A percentile compares a stretch with the other conserved stretches of the same genome.
Evolutionary conservation across 306 rosid genomes (phyloP).

Genomic region (Bauhinia variegata): DNA sequence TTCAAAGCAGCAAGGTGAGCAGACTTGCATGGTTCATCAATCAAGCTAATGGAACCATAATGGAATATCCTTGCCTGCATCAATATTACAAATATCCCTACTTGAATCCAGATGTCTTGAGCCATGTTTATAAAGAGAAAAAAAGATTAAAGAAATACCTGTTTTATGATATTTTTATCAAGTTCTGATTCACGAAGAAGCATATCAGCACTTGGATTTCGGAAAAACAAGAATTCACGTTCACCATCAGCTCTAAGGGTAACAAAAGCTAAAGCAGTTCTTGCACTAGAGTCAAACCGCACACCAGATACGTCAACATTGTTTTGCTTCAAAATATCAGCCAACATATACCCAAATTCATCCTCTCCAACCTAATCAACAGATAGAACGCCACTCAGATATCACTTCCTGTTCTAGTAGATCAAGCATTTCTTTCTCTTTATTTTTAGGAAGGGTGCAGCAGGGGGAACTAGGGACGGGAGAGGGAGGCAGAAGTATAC

Average conservation of each 20-base stretch:
- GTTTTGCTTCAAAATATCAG: constrained; percentile 69
- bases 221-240: constrained; percentile 87
- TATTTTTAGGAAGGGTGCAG: background rate
- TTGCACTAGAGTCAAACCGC: constrained; percentile 75
- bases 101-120: background rate
- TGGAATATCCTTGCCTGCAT: constrained; percentile 80
- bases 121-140: background rate
- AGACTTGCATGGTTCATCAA: constrained; percentile 81
- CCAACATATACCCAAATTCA: constrained; percentile 82
- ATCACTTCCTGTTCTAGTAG: constrained; percentile 4
- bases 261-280: constrained; percentile 89
- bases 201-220: constrained; percentile 96
- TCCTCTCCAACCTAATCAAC: constrained; percentile 82
- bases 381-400: constrained; percentile 5
- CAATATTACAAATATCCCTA: constrained; percentile 12
- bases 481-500: background rate
- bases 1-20: constrained; percentile 84
- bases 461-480: background rate
- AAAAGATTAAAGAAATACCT: constrained; percentile 46
- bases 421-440: constrained; percentile 17
- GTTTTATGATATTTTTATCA: constrained; percentile 57
- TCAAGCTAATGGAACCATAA: constrained; percentile 96
- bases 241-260: constrained; percentile 92
- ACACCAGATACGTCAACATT: constrained; percentile 72
- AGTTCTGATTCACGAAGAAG: constrained; percentile 85